These are phyloP conservation scores for Dictyophora rubrovolvata DNA, from an alignment of 768 basidiomycete species.

Conservation along the genomic window DNA sequence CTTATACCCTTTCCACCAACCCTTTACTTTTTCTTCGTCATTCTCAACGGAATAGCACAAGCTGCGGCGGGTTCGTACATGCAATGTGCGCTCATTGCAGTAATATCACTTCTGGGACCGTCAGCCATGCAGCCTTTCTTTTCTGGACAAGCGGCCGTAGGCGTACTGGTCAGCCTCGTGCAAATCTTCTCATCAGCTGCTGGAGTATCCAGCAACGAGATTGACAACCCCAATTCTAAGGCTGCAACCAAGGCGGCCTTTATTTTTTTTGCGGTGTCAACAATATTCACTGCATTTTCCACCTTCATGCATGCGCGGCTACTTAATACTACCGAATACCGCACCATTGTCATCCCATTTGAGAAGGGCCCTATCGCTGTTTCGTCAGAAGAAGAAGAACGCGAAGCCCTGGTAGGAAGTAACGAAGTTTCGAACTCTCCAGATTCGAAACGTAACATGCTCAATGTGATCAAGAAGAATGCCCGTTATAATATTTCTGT, in stretches of 20 bases:
- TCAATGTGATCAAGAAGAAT: constrained; percentile 55
- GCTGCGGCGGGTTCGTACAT: constrained; percentile 62
- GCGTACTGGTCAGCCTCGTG: constrained; percentile 67
- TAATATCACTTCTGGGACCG: constrained; percentile 75
- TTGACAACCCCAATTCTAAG: constrained; percentile 13
- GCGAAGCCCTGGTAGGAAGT: constrained; percentile 27
- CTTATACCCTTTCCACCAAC: constrained; percentile 43
- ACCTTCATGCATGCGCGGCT: constrained; percentile 49
- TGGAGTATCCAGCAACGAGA: constrained; percentile 24
- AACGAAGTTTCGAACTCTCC: constrained; percentile 9
- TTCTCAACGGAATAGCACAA: constrained; percentile 50
- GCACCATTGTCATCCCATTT: constrained; percentile 36
- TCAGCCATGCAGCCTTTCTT: constrained; percentile 63
- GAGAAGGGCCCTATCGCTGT: constrained; percentile 25
- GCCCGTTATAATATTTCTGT: constrained; percentile 60
- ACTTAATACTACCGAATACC: constrained; percentile 48
- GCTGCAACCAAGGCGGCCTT: constrained; percentile 58
- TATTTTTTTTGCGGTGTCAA: constrained; percentile 63
- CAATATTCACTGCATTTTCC: constrained; percentile 49
- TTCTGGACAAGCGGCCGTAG: constrained; percentile 80
- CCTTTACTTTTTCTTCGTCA: constrained; percentile 54
- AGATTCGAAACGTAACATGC: constrained; percentile 33
- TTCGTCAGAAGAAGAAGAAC: constrained; percentile 21
- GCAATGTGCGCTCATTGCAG: constrained; percentile 65
- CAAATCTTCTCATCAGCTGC: constrained; percentile 58